Evolutionary conservation across 2,329 filamentous ascomycete species (phyloP).

Genomic region (Septoria linicola): DNA sequence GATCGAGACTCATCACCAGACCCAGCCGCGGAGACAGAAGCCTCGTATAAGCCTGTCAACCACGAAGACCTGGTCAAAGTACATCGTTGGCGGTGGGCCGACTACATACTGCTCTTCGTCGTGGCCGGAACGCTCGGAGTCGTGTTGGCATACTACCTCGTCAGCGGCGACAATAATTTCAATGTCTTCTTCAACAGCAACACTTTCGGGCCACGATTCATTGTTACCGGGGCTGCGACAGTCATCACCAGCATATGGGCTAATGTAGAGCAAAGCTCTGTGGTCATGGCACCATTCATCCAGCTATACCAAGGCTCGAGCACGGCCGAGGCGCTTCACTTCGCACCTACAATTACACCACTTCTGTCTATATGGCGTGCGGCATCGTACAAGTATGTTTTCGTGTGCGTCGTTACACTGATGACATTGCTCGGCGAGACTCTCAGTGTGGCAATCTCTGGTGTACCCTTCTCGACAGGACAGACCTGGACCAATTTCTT

Average conservation of each 20-base stretch:
- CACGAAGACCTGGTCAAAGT: too few relatives aligned
- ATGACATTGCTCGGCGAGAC: constrained; percentile 19
- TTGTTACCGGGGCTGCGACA: constrained; percentile 22
- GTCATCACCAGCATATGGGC: constrained; percentile 22
- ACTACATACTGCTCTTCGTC: constrained; percentile 17
- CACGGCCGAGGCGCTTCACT: constrained; percentile 12
- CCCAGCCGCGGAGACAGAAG: too few relatives aligned
- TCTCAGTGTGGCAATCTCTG: constrained; percentile 23
- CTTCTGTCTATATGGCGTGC: constrained; percentile 18
- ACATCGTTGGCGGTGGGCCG: constrained; percentile 17
- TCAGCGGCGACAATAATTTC: constrained; percentile 20
- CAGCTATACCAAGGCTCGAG: constrained; percentile 5
- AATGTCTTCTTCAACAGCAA: constrained; percentile 26
- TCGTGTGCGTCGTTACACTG: constrained; percentile 18
- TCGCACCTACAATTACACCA: constrained; percentile 23
- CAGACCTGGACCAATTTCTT: constrained; percentile 22
- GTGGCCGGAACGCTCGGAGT: constrained; percentile 20
- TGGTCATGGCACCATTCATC: constrained; percentile 21
- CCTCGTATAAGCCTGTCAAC: too few relatives aligned
- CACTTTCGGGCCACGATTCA: constrained; percentile 27
- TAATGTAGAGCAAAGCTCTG: constrained; percentile 20
- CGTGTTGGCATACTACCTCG: constrained; percentile 24
- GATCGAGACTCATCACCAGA: background rate
- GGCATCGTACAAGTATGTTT: constrained; percentile 14
- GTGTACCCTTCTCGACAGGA: constrained; percentile 22